phyloP scores from a whole-genome alignment of 192 early-diverging fungal genomes.

The Umbelopsis vinacea region DNA sequence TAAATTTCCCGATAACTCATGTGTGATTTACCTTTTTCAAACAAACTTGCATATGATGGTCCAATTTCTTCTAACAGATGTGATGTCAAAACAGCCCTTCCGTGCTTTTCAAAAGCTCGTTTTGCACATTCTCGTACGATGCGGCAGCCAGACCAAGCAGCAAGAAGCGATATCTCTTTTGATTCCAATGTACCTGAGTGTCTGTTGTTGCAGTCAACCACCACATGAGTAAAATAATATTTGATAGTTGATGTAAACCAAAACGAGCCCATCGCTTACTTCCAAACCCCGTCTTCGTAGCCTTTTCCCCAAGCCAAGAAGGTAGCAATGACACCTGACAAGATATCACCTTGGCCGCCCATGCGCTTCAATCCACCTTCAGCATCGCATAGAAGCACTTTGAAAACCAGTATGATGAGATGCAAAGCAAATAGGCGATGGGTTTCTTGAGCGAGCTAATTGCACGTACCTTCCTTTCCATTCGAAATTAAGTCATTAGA shows the following conservation, averaged over 20 bases:
- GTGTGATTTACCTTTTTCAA: conserved; percentile 38
- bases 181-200: conserved; percentile 42
- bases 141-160: conserved; percentile 68
- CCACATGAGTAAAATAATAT: no score
- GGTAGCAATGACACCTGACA: conserved; percentile 82
- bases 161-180: conserved; percentile 56
- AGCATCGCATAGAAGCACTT: conserved; percentile 64
- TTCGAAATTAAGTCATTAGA: conserved; percentile 74
- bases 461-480: conserved; percentile 58
- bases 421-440: neutral
- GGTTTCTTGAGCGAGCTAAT: neutral
- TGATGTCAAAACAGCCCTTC: conserved; percentile 62
- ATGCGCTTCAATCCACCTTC: conserved; percentile 81
- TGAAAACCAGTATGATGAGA: neutral
- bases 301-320: conserved; percentile 86
- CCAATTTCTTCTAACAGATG: conserved; percentile 70
- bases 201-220: conserved; percentile 10
- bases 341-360: conserved; percentile 96
- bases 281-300: conserved; percentile 64
- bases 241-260: neutral
- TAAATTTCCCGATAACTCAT: no score
- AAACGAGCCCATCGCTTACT: conserved; percentile 40
- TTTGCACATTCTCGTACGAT: conserved; percentile 57
- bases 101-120: conserved; percentile 62
- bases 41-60: conserved; percentile 41